phyloP scores from a whole-genome alignment of 2,329 filamentous ascomycete species.

The Fusarium pininemorale region DNA sequence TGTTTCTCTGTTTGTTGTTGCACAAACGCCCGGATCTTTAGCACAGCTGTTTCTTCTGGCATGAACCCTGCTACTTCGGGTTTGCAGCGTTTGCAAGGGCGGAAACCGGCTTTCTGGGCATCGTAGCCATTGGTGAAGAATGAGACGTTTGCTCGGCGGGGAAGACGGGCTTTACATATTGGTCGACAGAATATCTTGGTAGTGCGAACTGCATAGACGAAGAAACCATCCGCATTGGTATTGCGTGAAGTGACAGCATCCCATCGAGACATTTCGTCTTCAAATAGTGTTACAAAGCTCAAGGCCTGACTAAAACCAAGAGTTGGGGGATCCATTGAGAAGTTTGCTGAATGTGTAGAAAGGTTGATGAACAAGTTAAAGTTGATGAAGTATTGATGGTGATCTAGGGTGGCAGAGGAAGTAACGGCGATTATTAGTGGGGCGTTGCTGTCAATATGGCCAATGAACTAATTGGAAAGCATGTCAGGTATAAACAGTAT shows the following conservation, averaged over 20 bases:
- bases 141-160: constrained; percentile 66
- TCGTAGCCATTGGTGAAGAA: constrained; percentile 60
- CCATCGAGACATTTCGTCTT: constrained; percentile 49
- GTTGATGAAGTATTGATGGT: neutral
- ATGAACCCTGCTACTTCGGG: constrained; percentile 53
- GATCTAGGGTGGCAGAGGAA: neutral
- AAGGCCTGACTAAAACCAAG: neutral
- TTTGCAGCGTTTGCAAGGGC: constrained; percentile 67
- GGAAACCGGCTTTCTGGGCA: constrained; percentile 59
- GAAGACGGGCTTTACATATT: constrained; percentile 67
- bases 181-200: constrained; percentile 68
- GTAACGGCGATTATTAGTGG: constrained; percentile 19
- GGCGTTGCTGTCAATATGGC: constrained; percentile 45
- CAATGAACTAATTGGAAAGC: constrained; percentile 32
- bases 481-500: neutral
- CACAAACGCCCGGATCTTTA: constrained; percentile 50
- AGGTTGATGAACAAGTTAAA: neutral
- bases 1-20: constrained; percentile 39
- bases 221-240: constrained; percentile 49
- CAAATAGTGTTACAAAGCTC: constrained; percentile 29
- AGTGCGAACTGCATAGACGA: constrained; percentile 56
- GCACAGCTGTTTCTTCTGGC: constrained; percentile 55
- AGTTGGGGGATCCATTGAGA: neutral
- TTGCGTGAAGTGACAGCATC: constrained; percentile 49
- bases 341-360: neutral